These are phyloP conservation scores for Leishmania tarentolae DNA, from an alignment of 208 protist species.

Conservation along the genomic window DNA sequence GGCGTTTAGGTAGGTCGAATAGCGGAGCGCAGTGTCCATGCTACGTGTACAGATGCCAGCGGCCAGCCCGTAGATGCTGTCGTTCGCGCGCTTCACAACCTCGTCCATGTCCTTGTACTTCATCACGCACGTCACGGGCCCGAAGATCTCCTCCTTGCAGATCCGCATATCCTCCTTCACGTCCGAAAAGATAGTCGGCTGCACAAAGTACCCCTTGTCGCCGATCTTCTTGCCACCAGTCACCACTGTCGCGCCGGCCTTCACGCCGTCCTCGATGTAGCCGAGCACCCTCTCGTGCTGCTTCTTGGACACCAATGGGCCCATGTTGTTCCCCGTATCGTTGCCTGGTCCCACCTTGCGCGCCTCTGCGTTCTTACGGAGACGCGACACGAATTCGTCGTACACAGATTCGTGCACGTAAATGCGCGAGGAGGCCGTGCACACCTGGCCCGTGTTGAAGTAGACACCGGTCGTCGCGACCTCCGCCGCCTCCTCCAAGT, in stretches of 20 bases:
- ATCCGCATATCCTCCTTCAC: constrained; percentile 79
- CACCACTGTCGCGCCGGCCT: constrained; percentile 72
- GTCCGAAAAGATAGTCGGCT: constrained; percentile 84
- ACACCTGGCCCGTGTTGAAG: constrained; percentile 87
- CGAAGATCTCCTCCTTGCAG: constrained; percentile 90
- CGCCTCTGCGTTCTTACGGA: constrained; percentile 53
- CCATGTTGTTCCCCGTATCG: constrained; percentile 49
- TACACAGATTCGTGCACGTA: constrained; percentile 85
- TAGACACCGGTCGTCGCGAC: constrained; percentile 67
- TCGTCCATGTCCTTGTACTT: constrained; percentile 86
- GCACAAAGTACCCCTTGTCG: constrained; percentile 81
- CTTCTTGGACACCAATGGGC: constrained; percentile 68
- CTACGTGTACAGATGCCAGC: constrained; percentile 80
- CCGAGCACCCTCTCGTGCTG: constrained; percentile 73
- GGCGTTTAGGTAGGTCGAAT: constrained; percentile 57
- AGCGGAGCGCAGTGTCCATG: constrained; percentile 70
- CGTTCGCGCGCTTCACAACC: constrained; percentile 78
- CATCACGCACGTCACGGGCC: constrained; percentile 85
- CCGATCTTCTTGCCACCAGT: constrained; percentile 55
- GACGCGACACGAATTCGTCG: constrained; percentile 74
- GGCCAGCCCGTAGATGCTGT: constrained; percentile 83
- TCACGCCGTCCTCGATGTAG: constrained; percentile 81
- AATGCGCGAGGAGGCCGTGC: constrained; percentile 83
- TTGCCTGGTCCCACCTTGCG: constrained; percentile 63
- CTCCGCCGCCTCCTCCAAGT: constrained; percentile 66